Base-by-base conservation (phyloP, 495 filamentous ascomycete species). In the Penicillium riverlandense region DNA sequence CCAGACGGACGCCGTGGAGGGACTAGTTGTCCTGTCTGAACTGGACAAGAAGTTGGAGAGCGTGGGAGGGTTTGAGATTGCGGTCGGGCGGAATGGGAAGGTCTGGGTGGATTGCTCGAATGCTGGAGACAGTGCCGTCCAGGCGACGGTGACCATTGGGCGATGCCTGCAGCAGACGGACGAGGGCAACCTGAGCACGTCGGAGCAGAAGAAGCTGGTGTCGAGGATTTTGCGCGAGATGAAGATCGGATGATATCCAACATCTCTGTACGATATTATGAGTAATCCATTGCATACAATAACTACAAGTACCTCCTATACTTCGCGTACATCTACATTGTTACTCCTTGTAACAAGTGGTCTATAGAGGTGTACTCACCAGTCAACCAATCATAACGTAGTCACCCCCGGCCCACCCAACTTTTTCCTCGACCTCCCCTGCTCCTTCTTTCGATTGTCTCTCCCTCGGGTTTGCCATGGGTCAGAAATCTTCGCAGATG, bases 41-140 rank as follows among this genome's bases (percentile, higher is more conserved):
- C 65, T 97, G n/a, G 90, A 83, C 11, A 80, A 76, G 53, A 85
- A 81, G 35, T 72, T 83, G 38, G 69, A 91, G 35, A 76, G 78
- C 40, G 45, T 62, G 9, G 70, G 70, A 12, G 70, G 70, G n/a
- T 98, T 96, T 65, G 92, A 98, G 71, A 82, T 92, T 46, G 92
- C 92, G 4, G 88, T 96, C 22, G 94, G 94, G 15, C 81, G 90
- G 59, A 98, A 98, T 62, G 92, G 92, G 14, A 85, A 78, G 68
- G 77, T 96, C 31, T 96, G 92, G 92, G 83, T 97, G 12, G 79
- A 88, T 51, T 77, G 72, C 46, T 66, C 69, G 2, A 79, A 82
- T 38, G 84, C 80, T 11, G 83, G 73, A 37, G 66, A 70, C n/a
- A 47, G 43, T 43, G 61, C 66, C 9, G 62, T 84, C 22, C 76